phyloP scores from a whole-genome alignment of 257 asterid genomes.

The Salvia miltiorrhiza region DNA sequence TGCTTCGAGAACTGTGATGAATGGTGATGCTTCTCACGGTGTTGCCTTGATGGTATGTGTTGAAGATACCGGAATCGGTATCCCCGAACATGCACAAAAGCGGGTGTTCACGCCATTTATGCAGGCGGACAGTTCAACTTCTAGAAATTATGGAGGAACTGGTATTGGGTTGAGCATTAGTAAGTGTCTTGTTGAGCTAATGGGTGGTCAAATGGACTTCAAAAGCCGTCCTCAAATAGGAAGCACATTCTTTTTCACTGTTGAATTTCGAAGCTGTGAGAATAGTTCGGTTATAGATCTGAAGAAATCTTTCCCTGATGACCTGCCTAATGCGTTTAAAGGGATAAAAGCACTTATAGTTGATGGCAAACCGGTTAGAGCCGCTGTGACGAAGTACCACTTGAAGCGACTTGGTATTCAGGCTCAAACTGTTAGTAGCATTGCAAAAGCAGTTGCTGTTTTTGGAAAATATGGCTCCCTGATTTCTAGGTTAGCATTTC shows the following conservation, averaged over 20 bases:
- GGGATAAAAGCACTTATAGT: slow-evolving; percentile 68
- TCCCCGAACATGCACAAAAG: slow-evolving; percentile 66
- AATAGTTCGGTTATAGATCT: slow-evolving; percentile 30
- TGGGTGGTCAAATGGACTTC: slow-evolving; percentile 89
- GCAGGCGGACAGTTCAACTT: slow-evolving; percentile 99
- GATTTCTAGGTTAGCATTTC: slow-evolving; percentile 47
- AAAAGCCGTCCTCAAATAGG: slow-evolving; percentile 74
- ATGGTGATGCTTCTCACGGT: slow-evolving; percentile 25
- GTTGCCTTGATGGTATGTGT: slow-evolving; percentile 66
- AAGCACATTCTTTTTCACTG: slow-evolving; percentile 80
- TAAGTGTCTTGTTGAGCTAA: slow-evolving; percentile 82
- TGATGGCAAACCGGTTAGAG: slow-evolving; percentile 77
- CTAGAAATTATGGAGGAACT: slow-evolving; percentile 89
- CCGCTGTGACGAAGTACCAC: slow-evolving; percentile 77
- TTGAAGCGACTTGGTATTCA: slow-evolving; percentile 76
- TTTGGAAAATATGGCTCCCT: slow-evolving; percentile 37
- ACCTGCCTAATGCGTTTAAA: slow-evolving; percentile 50
- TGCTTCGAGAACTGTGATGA: slow-evolving; percentile 26
- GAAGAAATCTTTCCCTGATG: slow-evolving; percentile 48
- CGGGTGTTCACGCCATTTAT: slow-evolving; percentile 86
- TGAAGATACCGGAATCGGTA: slow-evolving; percentile 93
- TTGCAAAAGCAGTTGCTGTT: slow-evolving; percentile 41
- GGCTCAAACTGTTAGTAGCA: slow-evolving; percentile 52
- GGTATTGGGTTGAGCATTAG: slow-evolving; percentile 95
- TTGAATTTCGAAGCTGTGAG: slow-evolving; percentile 49